phyloP scores from a whole-genome alignment of 2,329 filamentous ascomycete species.

The Lachnellula arida region DNA sequence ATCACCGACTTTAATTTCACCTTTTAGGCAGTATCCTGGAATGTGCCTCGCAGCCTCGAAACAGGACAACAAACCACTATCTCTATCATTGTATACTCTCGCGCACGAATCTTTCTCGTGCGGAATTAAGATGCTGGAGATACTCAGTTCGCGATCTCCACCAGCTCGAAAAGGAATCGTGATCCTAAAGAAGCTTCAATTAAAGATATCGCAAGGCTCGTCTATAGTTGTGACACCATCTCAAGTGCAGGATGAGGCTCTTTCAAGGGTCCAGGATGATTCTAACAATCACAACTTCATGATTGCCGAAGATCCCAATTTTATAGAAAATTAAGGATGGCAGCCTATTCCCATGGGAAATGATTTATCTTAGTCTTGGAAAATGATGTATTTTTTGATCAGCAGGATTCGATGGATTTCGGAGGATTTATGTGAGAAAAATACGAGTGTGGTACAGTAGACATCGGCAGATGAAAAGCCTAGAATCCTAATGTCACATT shows the following conservation, averaged over 20 bases:
- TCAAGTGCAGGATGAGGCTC: not conserved
- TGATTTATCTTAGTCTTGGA: not conserved
- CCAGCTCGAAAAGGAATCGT: not conserved
- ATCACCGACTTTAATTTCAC: too few species aligned
- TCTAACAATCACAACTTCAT: not conserved
- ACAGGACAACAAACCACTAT: not conserved
- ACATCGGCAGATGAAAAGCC: not conserved
- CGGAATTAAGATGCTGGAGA: too few species aligned
- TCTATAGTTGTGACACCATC: not conserved
- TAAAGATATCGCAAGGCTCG: not conserved
- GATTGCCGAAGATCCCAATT: not conserved
- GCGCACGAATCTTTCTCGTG: too few species aligned
- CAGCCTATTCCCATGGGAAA: not conserved
- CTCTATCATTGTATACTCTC: not conserved
- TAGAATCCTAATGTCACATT: not conserved
- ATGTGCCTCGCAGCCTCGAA: not conserved
- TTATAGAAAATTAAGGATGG: too few species aligned
- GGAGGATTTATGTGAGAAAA: not conserved
- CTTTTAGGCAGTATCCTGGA: not conserved
- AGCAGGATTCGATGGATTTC: not conserved
- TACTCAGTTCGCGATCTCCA: too few species aligned
- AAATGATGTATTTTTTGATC: not conserved
- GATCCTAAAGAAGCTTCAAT: not conserved
- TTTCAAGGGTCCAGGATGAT: not conserved
- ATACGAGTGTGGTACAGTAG: too few species aligned